Evolutionary conservation across 164 flowering plant genomes (phyloP), one percentile per base, ranked within the genome.

Genomic region (Amborella trichopoda): DNA sequence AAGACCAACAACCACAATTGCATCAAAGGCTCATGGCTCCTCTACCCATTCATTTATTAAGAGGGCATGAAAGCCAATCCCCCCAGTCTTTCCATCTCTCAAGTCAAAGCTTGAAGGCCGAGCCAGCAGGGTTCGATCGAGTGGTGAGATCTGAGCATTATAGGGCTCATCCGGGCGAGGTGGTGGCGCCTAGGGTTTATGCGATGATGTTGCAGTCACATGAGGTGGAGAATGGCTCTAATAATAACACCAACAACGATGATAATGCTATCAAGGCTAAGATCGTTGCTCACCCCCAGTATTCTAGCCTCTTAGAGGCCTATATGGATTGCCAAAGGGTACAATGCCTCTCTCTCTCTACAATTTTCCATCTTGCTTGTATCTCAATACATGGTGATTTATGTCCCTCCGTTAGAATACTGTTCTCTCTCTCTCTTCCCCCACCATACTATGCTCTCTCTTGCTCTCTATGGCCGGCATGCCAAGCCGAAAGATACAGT

Each of bases 281-380:
- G 76, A 89, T 89, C 63, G 49, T 81, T 3, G 64, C 90, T 32
- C 97, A 89, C 38, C 97, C 97, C 71, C 94, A 81, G 47, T 89
- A 81, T 46, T 72, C 82, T 9, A 79, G 65, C 61, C 88, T 89
- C 38, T 49, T 89, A 33, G 73, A 85, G 63, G 95, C 97, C 50
- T 85, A 80, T 70, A 72, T 89, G 84, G 87, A 77, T 52, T 89
- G 97, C 52, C 97, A 89, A 56, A 89, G 81, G 97, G 97, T 87
- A 23, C 8, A 14, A n/a, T n/a, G n/a, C n/a, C n/a, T 20, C 30
- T 4, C 23, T 40, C 6, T 40, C 44, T 40, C 44, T 18, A 22
- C 1, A n/a, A n/a, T 18, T 30, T 28, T 50, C 33, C 30, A 11
- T 23, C 27, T 16, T 23, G 28, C 11, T 27, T 28, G 26, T 20